These are phyloP conservation scores for Cucumis variabilis DNA, from an alignment of 331 rosid genomes.

Conservation along the genomic window DNA sequence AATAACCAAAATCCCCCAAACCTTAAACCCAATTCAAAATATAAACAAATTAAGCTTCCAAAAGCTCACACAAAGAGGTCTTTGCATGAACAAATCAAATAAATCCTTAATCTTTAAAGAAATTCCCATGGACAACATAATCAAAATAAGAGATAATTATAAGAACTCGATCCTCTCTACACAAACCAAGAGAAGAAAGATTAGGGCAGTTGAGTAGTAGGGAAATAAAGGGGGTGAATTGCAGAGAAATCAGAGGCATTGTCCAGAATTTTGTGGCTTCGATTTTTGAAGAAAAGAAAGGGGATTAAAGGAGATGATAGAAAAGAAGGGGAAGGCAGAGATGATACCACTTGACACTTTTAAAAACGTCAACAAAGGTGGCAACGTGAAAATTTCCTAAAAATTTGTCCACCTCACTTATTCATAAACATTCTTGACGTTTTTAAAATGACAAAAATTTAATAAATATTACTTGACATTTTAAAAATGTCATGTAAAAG, in stretches of 20 bases:
- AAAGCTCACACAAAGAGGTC: conserved; percentile 46
- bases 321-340: too few relatives aligned
- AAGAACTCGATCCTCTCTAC: conserved; percentile 39
- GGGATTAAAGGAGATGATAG: not conserved
- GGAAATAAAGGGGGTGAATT: conserved; percentile 34
- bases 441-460: too few relatives aligned
- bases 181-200: conserved; percentile 49
- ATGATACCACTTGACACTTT: too few relatives aligned
- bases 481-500: too few relatives aligned
- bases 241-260: conserved; percentile 31
- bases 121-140: conserved; percentile 54
- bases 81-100: conserved; percentile 36
- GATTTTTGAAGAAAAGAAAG: not conserved
- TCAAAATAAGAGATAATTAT: conserved; percentile 46
- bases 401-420: too few relatives aligned
- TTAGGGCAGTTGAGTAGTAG: conserved; percentile 28
- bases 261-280: not conserved
- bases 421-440: too few relatives aligned
- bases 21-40: not conserved
- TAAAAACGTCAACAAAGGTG: too few relatives aligned
- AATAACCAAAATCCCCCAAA: not conserved
- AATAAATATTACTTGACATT: too few relatives aligned
- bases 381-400: too few relatives aligned
- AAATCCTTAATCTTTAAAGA: conserved; percentile 48
- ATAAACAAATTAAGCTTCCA: not conserved